Evolutionary conservation across 495 filamentous ascomycete species (phyloP).

Genomic region (Annulohypoxylon bovei): DNA sequence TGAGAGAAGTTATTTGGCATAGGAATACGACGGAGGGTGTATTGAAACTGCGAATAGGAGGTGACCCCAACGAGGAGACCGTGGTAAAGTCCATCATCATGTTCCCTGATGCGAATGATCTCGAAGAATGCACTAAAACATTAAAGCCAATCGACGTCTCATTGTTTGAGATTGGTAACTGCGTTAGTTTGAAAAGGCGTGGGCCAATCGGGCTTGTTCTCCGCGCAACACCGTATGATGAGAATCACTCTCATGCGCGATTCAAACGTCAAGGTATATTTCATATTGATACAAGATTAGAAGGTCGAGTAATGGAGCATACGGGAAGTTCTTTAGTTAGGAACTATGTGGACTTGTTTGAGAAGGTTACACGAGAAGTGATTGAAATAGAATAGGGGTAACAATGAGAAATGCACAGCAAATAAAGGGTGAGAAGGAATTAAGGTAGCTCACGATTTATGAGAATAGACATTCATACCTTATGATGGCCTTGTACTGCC

Average conservation of each 20-base stretch:
- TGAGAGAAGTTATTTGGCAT: neutral
- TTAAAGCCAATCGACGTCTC: neutral
- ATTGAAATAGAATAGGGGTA: conserved; percentile 1
- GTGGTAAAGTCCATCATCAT: neutral
- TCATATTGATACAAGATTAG: neutral
- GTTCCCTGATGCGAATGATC: neutral
- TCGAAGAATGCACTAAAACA: neutral
- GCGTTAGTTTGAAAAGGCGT: neutral
- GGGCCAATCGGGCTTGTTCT: conserved; percentile 7
- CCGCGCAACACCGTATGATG: neutral
- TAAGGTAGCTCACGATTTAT: no score
- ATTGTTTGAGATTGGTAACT: conserved; percentile 13
- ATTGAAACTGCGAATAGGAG: neutral
- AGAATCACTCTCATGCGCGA: neutral
- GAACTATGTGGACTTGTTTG: neutral
- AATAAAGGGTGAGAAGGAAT: no score
- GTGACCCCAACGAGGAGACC: neutral
- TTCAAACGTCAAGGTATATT: conserved; percentile 13
- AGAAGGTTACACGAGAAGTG: neutral
- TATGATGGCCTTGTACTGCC: no score
- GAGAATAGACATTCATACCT: no score
- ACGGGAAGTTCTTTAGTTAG: neutral
- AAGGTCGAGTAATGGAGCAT: neutral
- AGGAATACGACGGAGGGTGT: neutral
- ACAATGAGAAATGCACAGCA: no score